phyloP scores from a whole-genome alignment of 2,329 filamentous ascomycete species.

The Zasmidium angulare region DNA sequence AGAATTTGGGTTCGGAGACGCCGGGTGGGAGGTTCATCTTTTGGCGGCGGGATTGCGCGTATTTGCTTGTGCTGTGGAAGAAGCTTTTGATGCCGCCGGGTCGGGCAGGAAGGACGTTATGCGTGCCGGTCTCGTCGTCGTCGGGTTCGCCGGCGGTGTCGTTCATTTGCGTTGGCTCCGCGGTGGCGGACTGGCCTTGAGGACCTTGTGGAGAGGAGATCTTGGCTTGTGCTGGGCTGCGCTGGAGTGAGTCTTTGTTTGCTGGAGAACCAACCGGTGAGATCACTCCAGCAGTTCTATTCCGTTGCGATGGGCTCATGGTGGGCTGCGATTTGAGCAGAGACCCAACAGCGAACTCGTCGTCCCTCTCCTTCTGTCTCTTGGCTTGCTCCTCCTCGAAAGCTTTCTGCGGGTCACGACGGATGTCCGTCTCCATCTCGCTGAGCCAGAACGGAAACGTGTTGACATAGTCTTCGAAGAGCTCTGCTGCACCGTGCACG shows the following conservation, averaged over 20 bases:
- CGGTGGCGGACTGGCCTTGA: slow-evolving; percentile 16
- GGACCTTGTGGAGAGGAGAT: slow-evolving; percentile 17
- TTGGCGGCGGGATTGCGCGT: slow-evolving; percentile 56
- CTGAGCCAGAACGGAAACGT: slow-evolving; percentile 94
- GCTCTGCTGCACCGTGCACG: slow-evolving; percentile 82
- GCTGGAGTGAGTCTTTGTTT: slow-evolving; percentile 9
- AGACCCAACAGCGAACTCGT: slow-evolving; percentile 86
- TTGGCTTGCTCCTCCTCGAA: slow-evolving; percentile 90
- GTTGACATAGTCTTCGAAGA: slow-evolving; percentile 95
- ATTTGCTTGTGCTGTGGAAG: slow-evolving; percentile 80
- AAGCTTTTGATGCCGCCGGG: slow-evolving; percentile 64
- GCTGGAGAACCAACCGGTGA: slow-evolving; percentile 67
- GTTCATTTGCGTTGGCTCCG: slow-evolving; percentile 29
- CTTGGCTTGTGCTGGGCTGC: slow-evolving; percentile 10
- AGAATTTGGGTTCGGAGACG: slow-evolving; percentile 77
- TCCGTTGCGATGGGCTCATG: slow-evolving; percentile 34
- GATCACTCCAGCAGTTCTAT: slow-evolving; percentile 61
- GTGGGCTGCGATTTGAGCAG: slow-evolving; percentile 61
- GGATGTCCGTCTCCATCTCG: slow-evolving; percentile 88
- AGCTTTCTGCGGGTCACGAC: slow-evolving; percentile 84
- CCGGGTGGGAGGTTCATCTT: slow-evolving; percentile 72
- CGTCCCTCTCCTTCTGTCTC: slow-evolving; percentile 75
- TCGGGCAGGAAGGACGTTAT: slow-evolving; percentile 30
- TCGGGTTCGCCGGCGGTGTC: slow-evolving; percentile 47
- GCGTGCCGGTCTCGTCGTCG: slow-evolving; percentile 49